phyloP scores from a whole-genome alignment of 192 early-diverging fungal species.

The Umbelopsis ramanniana region DNA sequence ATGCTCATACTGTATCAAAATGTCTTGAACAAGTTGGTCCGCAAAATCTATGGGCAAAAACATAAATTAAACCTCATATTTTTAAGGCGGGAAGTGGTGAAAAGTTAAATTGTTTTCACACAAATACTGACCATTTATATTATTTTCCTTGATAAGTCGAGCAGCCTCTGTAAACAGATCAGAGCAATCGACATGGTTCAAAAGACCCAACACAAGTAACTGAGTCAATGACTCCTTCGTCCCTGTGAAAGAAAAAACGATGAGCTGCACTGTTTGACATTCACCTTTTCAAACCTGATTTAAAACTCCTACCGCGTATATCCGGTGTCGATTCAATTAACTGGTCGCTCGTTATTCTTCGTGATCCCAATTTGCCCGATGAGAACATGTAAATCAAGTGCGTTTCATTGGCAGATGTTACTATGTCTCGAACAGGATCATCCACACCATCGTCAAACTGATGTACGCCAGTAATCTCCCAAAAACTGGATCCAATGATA shows the following conservation, averaged over 20 bases:
- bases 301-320: conserved; percentile 6
- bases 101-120: no score
- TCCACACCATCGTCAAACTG: conserved; percentile 20
- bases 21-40: conserved; percentile 1
- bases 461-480: conserved; percentile 22
- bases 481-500: conserved; percentile 24
- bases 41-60: neutral
- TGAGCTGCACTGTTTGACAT: neutral
- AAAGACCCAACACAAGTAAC: conserved; percentile 22
- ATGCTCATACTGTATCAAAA: conserved; percentile 1
- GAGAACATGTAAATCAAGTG: conserved; percentile 34
- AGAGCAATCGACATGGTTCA: conserved; percentile 30
- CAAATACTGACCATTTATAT: neutral
- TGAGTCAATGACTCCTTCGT: conserved; percentile 9
- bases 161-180: conserved; percentile 38
- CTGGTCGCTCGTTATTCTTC: conserved; percentile 25
- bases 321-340: conserved; percentile 5
- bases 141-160: conserved; percentile 19
- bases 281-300: neutral
- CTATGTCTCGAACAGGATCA: conserved; percentile 28
- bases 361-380: conserved; percentile 28
- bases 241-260: neutral
- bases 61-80: neutral
- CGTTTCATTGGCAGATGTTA: conserved; percentile 35
- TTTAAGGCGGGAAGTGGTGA: neutral